Conservation (phyloP, 768 basidiomycete genomes). For the Termitomyces sp. region DNA sequence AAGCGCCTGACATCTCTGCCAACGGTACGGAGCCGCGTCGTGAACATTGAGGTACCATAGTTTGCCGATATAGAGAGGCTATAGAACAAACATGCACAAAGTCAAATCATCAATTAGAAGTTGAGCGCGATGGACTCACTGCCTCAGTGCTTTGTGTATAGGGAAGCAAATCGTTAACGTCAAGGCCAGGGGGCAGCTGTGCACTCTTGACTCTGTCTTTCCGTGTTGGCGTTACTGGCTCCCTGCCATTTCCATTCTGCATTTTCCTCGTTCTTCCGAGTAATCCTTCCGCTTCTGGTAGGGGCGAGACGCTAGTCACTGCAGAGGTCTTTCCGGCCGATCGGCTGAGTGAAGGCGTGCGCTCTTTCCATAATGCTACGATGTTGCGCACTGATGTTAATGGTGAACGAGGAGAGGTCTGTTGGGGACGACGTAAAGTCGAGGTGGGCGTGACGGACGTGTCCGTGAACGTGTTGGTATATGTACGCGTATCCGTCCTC, state of each 20-base stretch:
- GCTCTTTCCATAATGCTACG: constrained; percentile 77
- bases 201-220: constrained; percentile 25
- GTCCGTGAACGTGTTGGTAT: constrained; percentile 32
- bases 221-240: constrained; percentile 20
- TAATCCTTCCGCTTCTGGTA: constrained; percentile 37
- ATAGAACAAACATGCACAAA: constrained; percentile 18
- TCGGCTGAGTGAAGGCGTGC: constrained; percentile 49
- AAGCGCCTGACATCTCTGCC: constrained; percentile 79
- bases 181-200: constrained; percentile 36
- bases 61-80: constrained; percentile 84
- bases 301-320: constrained; percentile 33
- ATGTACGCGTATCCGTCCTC: constrained; percentile 11
- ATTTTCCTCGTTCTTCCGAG: constrained; percentile 47
- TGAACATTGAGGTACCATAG: constrained; percentile 95
- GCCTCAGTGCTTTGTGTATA: constrained; percentile 47
- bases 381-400: constrained; percentile 73
- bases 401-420: constrained; percentile 61
- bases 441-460: constrained; percentile 43
- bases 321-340: constrained; percentile 29
- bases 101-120: not conserved
- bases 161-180: constrained; percentile 38
- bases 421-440: constrained; percentile 55
- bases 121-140: constrained; percentile 26
- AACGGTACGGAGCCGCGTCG: constrained; percentile 67
- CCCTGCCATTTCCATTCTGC: constrained; percentile 17